Evolutionary conservation across 176 grass and related monocot genomes (phyloP).

Genomic region (Eragrostis nindensis): DNA sequence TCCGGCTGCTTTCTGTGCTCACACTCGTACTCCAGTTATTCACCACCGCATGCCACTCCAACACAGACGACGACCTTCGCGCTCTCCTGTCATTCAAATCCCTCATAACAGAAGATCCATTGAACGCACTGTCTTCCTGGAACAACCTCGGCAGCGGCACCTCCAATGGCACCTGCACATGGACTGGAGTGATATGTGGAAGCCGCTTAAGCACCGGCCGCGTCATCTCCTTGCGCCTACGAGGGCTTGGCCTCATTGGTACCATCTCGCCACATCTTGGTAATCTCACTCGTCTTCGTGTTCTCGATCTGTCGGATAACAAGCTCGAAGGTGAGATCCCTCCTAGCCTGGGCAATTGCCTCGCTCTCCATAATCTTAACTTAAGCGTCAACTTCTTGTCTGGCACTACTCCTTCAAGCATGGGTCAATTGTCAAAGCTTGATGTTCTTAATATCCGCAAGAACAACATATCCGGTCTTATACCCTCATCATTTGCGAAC

Average conservation of each 20-base stretch:
- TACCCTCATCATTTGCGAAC: constrained; percentile 11
- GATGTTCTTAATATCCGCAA: not conserved
- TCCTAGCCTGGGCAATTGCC: constrained; percentile 5
- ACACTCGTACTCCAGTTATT: too few species aligned
- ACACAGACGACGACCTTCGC: not conserved
- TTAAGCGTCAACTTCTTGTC: not conserved
- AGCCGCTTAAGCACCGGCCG: not conserved
- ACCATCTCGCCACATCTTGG: not conserved
- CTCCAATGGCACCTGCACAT: not conserved
- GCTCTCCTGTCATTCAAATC: constrained; percentile 9
- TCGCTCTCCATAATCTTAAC: not conserved
- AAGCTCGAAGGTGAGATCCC: constrained; percentile 27
- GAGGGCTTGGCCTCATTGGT: not conserved
- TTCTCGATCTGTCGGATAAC: constrained; percentile 16
- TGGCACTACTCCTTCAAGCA: not conserved
- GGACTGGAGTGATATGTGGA: constrained; percentile 9
- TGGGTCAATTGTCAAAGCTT: not conserved
- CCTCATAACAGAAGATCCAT: not conserved
- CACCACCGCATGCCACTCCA: too few species aligned
- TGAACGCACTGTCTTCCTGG: constrained; percentile 4
- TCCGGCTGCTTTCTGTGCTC: too few species aligned
- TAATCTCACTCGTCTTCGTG: constrained; percentile 13
- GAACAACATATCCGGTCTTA: not conserved
- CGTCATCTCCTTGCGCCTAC: not conserved
- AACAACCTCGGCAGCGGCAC: not conserved